These are phyloP conservation scores for Capsella rubella DNA, from an alignment of 441 rosid species.

Conservation along the genomic window DNA sequence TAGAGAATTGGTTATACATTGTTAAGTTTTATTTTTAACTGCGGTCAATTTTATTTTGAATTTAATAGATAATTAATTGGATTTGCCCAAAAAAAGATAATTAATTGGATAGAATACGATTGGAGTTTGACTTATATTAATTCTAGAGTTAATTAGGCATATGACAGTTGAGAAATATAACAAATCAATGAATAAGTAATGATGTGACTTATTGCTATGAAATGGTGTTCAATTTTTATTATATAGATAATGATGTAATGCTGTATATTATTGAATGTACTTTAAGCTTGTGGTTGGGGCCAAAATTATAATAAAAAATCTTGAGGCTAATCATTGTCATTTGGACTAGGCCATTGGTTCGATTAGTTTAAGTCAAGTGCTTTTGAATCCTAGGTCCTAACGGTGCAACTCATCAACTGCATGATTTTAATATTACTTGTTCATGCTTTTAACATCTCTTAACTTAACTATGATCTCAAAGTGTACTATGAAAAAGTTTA, in stretches of 20 bases:
- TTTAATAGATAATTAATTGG: not conserved
- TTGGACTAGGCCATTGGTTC: not conserved
- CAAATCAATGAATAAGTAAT: no score
- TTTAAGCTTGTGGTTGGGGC: not conserved
- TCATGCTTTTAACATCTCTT: not conserved
- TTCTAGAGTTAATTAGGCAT: not conserved
- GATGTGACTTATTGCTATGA: not conserved
- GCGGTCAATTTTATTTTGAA: not conserved
- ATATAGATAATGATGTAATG: not conserved
- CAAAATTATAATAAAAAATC: no score
- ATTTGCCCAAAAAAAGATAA: not conserved
- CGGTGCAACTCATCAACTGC: not conserved
- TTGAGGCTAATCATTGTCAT: not conserved
- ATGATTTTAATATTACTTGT: no score
- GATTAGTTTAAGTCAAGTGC: not conserved
- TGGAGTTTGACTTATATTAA: not conserved
- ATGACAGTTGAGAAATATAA: not conserved
- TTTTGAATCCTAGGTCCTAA: not conserved
- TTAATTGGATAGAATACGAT: not conserved
- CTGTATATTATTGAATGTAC: not conserved
- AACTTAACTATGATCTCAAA: not conserved
- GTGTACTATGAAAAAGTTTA: not conserved
- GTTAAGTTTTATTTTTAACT: not conserved
- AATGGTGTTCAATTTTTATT: not conserved
- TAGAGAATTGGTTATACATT: not conserved